phyloP scores from a whole-genome alignment of 2,329 filamentous ascomycete genomes.

The Ophiocordyceps unilateralis region DNA sequence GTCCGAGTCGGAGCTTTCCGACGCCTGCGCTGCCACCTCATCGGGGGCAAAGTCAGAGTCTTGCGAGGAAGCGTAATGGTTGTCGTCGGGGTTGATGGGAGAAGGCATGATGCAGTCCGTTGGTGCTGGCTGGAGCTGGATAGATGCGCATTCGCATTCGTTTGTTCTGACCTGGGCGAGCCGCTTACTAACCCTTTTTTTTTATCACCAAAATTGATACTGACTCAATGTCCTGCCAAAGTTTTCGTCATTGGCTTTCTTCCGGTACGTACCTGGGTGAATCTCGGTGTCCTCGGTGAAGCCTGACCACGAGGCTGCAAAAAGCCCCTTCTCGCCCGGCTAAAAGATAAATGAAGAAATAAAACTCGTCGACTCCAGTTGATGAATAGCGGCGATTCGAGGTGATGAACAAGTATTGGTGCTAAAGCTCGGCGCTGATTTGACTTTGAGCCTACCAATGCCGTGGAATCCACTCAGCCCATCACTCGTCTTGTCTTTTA shows the following conservation, averaged over 20 bases:
- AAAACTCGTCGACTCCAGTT: too few relatives aligned
- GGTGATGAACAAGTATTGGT: too few relatives aligned
- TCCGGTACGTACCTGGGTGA: not conserved
- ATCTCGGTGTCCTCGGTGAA: not conserved
- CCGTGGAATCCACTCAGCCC: not conserved
- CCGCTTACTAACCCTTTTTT: not conserved
- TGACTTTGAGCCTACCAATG: not conserved
- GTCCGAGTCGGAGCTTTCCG: slow-evolving; percentile 30
- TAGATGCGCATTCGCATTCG: too few relatives aligned
- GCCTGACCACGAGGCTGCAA: too few relatives aligned
- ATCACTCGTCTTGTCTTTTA: not conserved
- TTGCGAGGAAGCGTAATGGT: slow-evolving; percentile 50
- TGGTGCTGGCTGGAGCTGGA: too few relatives aligned
- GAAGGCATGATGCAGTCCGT: slow-evolving; percentile 10
- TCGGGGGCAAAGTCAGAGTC: slow-evolving; percentile 60
- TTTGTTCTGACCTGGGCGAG: too few relatives aligned
- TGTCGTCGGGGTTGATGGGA: slow-evolving; percentile 28
- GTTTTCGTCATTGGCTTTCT: too few relatives aligned
- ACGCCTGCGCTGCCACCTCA: slow-evolving; percentile 26
- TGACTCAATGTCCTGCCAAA: too few relatives aligned
- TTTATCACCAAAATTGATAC: too few relatives aligned
- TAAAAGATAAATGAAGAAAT: too few relatives aligned
- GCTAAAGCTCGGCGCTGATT: not conserved
- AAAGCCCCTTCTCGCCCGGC: too few relatives aligned
- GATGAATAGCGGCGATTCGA: too few relatives aligned